Base-by-base conservation (phyloP, 1,139 yeast species). In the Protomyces inundatus region DNA sequence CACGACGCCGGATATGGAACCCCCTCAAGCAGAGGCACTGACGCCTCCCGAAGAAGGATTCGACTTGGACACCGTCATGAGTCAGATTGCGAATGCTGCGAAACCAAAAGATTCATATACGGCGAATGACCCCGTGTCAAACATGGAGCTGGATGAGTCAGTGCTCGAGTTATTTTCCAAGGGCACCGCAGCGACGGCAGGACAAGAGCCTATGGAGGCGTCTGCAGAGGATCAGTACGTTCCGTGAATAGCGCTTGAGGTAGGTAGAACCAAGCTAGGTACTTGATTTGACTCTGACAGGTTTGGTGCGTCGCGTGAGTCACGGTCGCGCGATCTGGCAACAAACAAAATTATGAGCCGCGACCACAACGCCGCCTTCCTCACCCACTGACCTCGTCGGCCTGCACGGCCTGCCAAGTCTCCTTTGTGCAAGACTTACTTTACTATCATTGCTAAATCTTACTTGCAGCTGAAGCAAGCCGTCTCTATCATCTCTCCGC, bases 21-120 rank as follows among this genome's bases (percentile, higher is more conserved):
- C 62, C n/a, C 62, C 62, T n/a, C 45, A 37, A 40, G 56, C 56
- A 6, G 62, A 58, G 30, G 56, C 62, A 14, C 46, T 58, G 33
- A 42, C 48, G 3, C 48, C 48, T 10, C 23, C 48, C 4, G 48
- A 42, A 2, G 23, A 42, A 14, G 48, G 16, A 30, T 42, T 42
- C 12, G 48, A 42, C 16, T 3, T 42, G 23, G 48, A 42, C 32
- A n/a, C 9, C 16, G 32, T 42, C 32, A 42, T 42, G 48, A 42
- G 7, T 6, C 23, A 14, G 23, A 42, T 42, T 30, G 9, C 48
- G 16, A 30, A 30, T 5, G 32, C 48, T 9, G 30, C n/a, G 32
- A 42, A n/a, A 6, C n/a, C 16, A 10, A 10, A 42, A 2, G 16
- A 9, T 10, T 10, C 48, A 3, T 23, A 5, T 3, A 9, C 48